Evolutionary conservation across 2,329 filamentous ascomycete genomes (phyloP).

Genomic region (Cryphonectria naterciae): DNA sequence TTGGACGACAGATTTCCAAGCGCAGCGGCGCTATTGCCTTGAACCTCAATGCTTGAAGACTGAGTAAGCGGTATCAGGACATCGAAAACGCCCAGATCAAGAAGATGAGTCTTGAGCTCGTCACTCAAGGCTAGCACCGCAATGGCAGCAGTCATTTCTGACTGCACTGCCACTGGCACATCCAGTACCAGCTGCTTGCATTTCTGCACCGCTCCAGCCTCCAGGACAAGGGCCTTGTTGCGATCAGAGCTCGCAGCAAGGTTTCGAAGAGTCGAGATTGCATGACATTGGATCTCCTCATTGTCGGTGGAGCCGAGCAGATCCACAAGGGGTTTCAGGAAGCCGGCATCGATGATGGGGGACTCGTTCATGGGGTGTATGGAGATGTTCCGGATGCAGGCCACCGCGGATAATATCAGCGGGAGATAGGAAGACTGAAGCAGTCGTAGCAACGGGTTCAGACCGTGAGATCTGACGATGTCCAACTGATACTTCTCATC

Average conservation of each 20-base stretch:
- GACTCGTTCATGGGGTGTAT: slow-evolving; percentile 98
- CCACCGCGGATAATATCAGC: slow-evolving; percentile 93
- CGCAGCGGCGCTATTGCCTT: slow-evolving; percentile 96
- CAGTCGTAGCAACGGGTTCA: slow-evolving; percentile 83
- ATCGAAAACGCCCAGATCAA: slow-evolving; percentile 93
- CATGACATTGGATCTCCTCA: slow-evolving; percentile 98
- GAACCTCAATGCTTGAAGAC: slow-evolving; percentile 94
- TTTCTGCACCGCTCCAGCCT: slow-evolving; percentile 96
- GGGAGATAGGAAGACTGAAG: slow-evolving; percentile 95
- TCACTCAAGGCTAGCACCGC: slow-evolving; percentile 94
- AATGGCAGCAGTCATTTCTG: slow-evolving; percentile 99
- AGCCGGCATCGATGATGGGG: slow-evolving; percentile 96
- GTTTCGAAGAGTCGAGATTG: slow-evolving; percentile 94
- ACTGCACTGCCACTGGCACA: slow-evolving; percentile 92
- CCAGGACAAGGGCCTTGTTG: slow-evolving; percentile 96
- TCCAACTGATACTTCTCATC: slow-evolving; percentile 99
- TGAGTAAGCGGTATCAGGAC: slow-evolving; percentile 94
- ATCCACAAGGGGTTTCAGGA: slow-evolving; percentile 90
- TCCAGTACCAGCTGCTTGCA: slow-evolving; percentile 96
- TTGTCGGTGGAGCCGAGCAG: slow-evolving; percentile 94
- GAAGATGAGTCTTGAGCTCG: slow-evolving; percentile 87
- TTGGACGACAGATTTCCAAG: slow-evolving; percentile 96
- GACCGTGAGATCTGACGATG: slow-evolving; percentile 86
- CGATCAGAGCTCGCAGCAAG: slow-evolving; percentile 94
- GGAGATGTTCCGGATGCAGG: slow-evolving; percentile 98